phyloP scores from a whole-genome alignment of 257 asterid genomes.

The Buddleja alternifolia region DNA sequence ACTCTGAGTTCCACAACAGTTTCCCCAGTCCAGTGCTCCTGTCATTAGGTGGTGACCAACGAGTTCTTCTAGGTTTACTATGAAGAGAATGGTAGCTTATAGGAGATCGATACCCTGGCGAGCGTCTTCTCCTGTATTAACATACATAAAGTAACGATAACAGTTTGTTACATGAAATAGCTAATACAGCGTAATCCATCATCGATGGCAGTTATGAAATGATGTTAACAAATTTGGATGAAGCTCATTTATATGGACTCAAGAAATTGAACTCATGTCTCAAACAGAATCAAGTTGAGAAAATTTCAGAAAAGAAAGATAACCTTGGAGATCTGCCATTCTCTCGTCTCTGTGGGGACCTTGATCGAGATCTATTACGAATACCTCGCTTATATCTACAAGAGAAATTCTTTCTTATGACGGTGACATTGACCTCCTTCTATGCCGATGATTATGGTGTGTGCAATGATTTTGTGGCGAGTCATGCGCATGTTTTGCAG shows the following conservation, averaged over 20 bases:
- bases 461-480: background rate
- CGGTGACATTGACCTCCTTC: conserved; percentile 14
- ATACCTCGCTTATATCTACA: no score
- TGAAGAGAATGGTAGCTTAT: conserved; percentile 5
- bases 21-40: conserved; percentile 35
- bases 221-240: background rate
- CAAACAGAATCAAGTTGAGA: background rate
- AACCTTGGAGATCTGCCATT: conserved; percentile 19
- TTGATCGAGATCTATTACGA: no score
- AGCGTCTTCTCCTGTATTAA: conserved; percentile 21
- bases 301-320: background rate
- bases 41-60: conserved; percentile 24
- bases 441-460: no score
- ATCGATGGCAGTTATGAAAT: background rate
- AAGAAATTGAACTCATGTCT: background rate
- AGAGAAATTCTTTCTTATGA: conserved; percentile 14
- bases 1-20: no score
- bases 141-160: background rate
- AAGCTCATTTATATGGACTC: background rate
- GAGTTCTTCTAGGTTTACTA: conserved; percentile 1
- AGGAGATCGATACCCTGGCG: conserved; percentile 21
- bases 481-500: conserved; percentile 1
- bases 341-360: conserved; percentile 33
- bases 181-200: background rate
- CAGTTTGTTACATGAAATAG: background rate